A percentile compares a stretch with the other conserved stretches of the same genome.
Evolutionary conservation across 2,329 filamentous ascomycete species (phyloP).

Genomic region (Harringtonia lauricola): DNA sequence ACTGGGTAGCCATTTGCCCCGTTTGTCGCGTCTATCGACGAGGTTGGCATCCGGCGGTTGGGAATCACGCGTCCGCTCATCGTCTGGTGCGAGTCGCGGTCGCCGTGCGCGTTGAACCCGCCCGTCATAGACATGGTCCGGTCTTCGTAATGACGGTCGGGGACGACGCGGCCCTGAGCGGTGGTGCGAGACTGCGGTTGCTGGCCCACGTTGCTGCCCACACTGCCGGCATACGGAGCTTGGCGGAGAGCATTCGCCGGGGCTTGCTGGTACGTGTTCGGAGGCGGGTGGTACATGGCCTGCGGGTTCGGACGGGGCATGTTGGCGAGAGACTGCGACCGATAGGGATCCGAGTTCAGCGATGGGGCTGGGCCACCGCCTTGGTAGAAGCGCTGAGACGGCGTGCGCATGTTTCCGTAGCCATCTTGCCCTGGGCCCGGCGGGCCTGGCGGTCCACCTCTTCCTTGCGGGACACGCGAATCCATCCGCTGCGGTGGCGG

Average conservation of each 20-base stretch:
- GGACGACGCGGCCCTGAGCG: conserved; percentile 81
- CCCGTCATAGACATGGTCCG: conserved; percentile 94
- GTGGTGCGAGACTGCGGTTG: conserved; percentile 60
- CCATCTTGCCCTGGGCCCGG: conserved; percentile 27
- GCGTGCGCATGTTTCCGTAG: conserved; percentile 30
- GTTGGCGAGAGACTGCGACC: conserved; percentile 86
- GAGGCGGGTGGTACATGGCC: conserved; percentile 56
- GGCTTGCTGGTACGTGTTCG: conserved; percentile 49
- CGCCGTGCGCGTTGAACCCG: conserved; percentile 48
- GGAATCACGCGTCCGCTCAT: conserved; percentile 91
- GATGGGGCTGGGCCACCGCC: conserved; percentile 53
- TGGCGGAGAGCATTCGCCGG: conserved; percentile 71
- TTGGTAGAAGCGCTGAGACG: conserved; percentile 50
- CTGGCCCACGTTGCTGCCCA: conserved; percentile 27
- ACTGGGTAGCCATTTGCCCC: conserved; percentile 23
- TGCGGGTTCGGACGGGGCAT: conserved; percentile 46
- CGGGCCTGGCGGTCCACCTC: too few relatives aligned
- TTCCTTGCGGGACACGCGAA: conserved; percentile 53
- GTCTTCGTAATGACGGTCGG: conserved; percentile 74
- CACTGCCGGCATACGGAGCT: conserved; percentile 51
- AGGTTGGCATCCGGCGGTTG: conserved; percentile 43
- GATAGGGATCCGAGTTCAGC: conserved; percentile 73
- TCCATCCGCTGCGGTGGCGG: conserved; percentile 21
- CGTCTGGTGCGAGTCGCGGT: conserved; percentile 75
- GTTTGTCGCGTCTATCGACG: conserved; percentile 8